Conservation (phyloP, 768 basidiomycete genomes). For the Harrya chromipes region DNA sequence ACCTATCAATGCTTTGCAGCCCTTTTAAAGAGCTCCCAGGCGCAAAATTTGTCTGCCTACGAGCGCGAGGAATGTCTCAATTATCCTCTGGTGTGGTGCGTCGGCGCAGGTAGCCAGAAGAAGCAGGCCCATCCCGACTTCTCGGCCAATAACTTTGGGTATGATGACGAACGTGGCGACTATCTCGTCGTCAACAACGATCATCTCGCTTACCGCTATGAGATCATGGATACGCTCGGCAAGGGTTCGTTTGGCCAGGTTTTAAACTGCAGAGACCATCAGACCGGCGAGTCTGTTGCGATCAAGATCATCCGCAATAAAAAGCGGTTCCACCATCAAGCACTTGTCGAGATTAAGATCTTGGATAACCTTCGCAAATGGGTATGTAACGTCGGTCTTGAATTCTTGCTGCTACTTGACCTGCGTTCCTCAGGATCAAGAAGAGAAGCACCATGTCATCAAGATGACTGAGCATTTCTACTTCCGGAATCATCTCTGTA, state of each 20-base stretch:
- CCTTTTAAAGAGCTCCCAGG: constrained; percentile 62
- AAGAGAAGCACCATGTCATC: constrained; percentile 96
- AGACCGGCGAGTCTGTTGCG: constrained; percentile 93
- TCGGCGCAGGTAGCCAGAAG: constrained; percentile 80
- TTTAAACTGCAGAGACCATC: constrained; percentile 91
- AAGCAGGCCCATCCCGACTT: constrained; percentile 73
- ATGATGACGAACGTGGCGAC: constrained; percentile 98
- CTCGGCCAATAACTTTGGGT: constrained; percentile 85
- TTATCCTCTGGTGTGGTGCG: constrained; percentile 77
- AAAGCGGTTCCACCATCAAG: constrained; percentile 98
- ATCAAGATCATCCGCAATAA: constrained; percentile 99
- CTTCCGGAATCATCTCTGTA: constrained; percentile 96
- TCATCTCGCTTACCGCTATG: constrained; percentile 97
- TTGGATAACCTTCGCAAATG: constrained; percentile 95
- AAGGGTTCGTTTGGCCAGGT: constrained; percentile 99
- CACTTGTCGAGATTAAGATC: constrained; percentile 98
- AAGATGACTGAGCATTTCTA: constrained; percentile 99
- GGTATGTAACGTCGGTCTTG: constrained; percentile 50
- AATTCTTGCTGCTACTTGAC: neutral
- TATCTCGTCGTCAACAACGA: constrained; percentile 88
- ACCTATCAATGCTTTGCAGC: constrained; percentile 37
- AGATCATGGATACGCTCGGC: constrained; percentile 86
- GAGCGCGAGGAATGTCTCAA: constrained; percentile 92
- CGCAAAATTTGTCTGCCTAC: constrained; percentile 75
- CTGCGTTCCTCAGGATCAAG: constrained; percentile 69